phyloP scores from a whole-genome alignment of 1,139 yeast species.

The Kluyveromyces sp. region DNA sequence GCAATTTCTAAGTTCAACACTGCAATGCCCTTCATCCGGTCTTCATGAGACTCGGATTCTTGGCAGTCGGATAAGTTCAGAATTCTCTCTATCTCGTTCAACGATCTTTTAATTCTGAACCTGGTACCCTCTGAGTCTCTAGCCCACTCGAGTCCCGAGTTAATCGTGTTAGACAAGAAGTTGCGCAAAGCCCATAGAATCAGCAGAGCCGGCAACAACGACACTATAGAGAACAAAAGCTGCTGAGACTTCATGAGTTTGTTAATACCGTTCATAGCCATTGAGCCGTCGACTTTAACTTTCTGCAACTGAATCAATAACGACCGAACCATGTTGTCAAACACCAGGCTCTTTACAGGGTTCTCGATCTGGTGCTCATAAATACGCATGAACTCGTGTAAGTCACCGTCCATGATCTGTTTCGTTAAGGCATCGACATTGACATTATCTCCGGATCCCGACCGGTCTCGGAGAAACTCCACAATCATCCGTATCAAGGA shows the following conservation, averaged over 20 bases:
- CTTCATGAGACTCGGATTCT: slow-evolving; percentile 18
- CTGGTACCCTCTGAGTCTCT: slow-evolving; percentile 15
- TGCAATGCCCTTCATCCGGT: slow-evolving; percentile 31
- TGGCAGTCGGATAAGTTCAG: slow-evolving; percentile 28
- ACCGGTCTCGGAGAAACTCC: slow-evolving; percentile 33
- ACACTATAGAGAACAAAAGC: slow-evolving; percentile 82
- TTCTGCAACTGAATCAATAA: slow-evolving; percentile 85
- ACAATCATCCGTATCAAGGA: slow-evolving; percentile 84
- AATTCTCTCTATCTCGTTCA: slow-evolving; percentile 54
- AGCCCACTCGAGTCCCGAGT: slow-evolving; percentile 25
- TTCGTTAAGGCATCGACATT: slow-evolving; percentile 29
- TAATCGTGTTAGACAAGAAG: slow-evolving; percentile 16
- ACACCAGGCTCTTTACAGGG: slow-evolving; percentile 57
- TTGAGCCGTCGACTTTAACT: slow-evolving; percentile 89
- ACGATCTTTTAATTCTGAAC: slow-evolving; percentile 40
- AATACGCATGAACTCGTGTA: slow-evolving; percentile 69
- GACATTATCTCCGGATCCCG: slow-evolving; percentile 4
- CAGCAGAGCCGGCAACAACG: slow-evolving; percentile 73
- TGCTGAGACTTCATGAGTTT: slow-evolving; percentile 84
- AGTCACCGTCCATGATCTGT: slow-evolving; percentile 58
- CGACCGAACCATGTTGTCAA: slow-evolving; percentile 70
- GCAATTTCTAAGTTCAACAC: slow-evolving; percentile 51
- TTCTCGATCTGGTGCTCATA: slow-evolving; percentile 70
- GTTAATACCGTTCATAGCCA: slow-evolving; percentile 87
- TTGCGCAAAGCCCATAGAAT: slow-evolving; percentile 31